phyloP scores from a whole-genome alignment of 352 stramenopile genomes.

The Globisporangium rhizosaccharum region DNA sequence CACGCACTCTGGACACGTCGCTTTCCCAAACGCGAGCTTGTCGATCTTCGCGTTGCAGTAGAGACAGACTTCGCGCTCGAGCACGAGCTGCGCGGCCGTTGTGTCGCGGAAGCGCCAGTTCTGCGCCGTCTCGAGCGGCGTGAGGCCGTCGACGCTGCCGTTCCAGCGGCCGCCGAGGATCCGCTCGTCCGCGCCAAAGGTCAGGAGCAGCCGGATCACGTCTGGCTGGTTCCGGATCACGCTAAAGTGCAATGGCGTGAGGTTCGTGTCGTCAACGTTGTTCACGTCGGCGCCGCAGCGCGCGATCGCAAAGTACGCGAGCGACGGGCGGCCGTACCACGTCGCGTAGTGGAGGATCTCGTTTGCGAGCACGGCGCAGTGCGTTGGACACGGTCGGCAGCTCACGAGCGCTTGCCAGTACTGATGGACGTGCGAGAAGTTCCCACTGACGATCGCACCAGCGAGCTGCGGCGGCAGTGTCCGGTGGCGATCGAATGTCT shows the following conservation, averaged over 20 bases:
- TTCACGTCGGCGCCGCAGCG: conserved; percentile 61
- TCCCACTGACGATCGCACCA: conserved; percentile 30
- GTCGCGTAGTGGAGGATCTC: conserved; percentile 77
- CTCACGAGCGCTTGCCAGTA: conserved; percentile 46
- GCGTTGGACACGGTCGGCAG: conserved; percentile 9
- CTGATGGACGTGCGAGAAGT: conserved; percentile 29
- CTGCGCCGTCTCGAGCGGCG: conserved; percentile 49
- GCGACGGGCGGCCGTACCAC: conserved; percentile 51
- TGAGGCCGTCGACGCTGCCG: conserved; percentile 27
- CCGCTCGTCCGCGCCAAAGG: conserved; percentile 32
- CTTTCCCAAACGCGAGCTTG: conserved; percentile 43
- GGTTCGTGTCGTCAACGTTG: conserved; percentile 53
- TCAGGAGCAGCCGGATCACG: conserved; percentile 60
- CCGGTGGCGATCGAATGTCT: conserved; percentile 51
- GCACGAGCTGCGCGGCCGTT: conserved; percentile 49
- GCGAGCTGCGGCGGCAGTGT: conserved; percentile 53
- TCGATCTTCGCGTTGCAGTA: conserved; percentile 78
- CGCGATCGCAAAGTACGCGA: conserved; percentile 66
- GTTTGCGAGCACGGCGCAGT: conserved; percentile 52
- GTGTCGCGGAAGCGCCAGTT: conserved; percentile 71
- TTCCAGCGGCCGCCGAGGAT: conserved; percentile 30
- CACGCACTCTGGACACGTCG: conserved; percentile 42
- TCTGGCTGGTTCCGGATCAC: conserved; percentile 77
- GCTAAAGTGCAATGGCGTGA: conserved; percentile 77
- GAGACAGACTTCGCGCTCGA: conserved; percentile 71